Base-by-base conservation (phyloP, 768 basidiomycete species). In the Trametes villosa region DNA sequence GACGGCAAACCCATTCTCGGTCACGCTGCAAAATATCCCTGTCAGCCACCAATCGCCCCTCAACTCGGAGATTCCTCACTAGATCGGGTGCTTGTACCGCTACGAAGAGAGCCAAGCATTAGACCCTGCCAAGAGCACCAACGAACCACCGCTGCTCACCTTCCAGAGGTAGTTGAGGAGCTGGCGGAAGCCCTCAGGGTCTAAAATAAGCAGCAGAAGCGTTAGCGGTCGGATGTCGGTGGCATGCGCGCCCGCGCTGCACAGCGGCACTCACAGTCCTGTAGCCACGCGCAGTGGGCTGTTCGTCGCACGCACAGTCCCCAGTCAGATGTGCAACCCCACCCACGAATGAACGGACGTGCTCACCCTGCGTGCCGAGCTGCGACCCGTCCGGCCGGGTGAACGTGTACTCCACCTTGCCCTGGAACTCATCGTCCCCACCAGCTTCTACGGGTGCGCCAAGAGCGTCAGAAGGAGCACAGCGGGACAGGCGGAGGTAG, bases 1-100 rank as follows among this genome's bases (percentile, higher is more conserved):
- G 52, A 89, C 84, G 12, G 86, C 81, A 67, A 88, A 89, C 0
- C 87, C 86, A 67, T 89, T 90, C 74, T 91, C 87, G 2, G 87
- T 89, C n/a, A 89, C 84, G 66, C 85, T 86, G 51, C 15, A 27
- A 36, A 52, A 22, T 45, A 20, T 44, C 31, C 48, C n/a, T 5
- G 22, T 44, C 1, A 56, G 27, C 41, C 9, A 24, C 5, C 17
- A 29, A 18, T 9, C 34, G 13, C 33, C 42, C 13, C 11, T 27
- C 17, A 22, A 18, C 18, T 30, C 29, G 24, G 22, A n/a, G 41
- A 29, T 20, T 34, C 67, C 81, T 48, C 60, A 83, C 85, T 83
- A 85, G 60, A 89, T 85, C 0, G 86, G 83, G 65, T 76, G 75
- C 27, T 74, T 67, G 68, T 81, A 83, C n/a, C 77, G 74, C 77